Evolutionary conservation across 208 protist genomes (phyloP).

Genomic region (Phytomonas francai): DNA sequence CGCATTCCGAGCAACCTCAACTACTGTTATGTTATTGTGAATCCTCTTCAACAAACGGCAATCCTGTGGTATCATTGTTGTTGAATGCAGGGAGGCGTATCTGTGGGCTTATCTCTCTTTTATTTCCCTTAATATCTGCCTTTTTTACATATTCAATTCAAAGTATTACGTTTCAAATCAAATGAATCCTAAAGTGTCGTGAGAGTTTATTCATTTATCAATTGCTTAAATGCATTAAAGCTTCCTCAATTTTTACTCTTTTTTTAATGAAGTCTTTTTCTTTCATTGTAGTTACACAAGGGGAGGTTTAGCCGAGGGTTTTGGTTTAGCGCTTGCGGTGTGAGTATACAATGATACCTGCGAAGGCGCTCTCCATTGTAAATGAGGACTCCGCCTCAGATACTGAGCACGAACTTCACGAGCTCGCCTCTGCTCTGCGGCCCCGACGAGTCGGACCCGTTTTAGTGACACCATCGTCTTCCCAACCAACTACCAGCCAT

Average conservation of each 20-base stretch:
- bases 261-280: not conserved
- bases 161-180: not conserved
- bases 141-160: constrained; percentile 3
- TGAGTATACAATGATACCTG: not conserved
- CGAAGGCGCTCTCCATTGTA: not conserved
- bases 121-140: not conserved
- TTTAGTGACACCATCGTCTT: not conserved
- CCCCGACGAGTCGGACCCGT: not conserved
- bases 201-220: not conserved
- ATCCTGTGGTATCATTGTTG: constrained; percentile 27
- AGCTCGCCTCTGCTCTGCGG: not conserved
- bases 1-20: constrained; percentile 42
- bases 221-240: not conserved
- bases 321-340: not conserved
- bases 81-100: not conserved
- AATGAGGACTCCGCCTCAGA: no score
- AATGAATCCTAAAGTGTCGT: not conserved
- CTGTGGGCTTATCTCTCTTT: not conserved
- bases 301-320: not conserved
- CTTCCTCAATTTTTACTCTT: not conserved
- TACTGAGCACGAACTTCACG: no score
- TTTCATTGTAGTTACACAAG: not conserved
- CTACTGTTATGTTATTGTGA: constrained; percentile 61
- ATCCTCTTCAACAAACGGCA: constrained; percentile 26
- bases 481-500: not conserved